Evolutionary conservation across 2,329 filamentous ascomycete genomes (phyloP), one percentile per base, ranked within the genome.

Genomic region (Epichloe gansuensis): DNA sequence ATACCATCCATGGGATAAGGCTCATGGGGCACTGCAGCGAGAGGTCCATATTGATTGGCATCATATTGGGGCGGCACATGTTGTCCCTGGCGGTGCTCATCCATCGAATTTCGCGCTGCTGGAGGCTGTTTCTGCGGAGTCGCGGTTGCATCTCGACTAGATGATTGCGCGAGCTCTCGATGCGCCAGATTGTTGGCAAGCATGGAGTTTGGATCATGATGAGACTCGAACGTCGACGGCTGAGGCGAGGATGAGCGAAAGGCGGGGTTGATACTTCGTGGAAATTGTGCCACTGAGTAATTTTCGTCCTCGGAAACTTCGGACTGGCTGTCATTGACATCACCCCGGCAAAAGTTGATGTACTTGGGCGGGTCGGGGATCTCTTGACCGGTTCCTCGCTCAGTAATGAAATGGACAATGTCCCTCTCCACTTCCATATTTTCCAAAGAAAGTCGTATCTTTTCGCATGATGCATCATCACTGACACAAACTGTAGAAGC

Each of bases 351-450:
- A 68, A 97, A 98, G 73, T 98, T 96, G 80, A 98, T 96, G 67
- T 96, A 98, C 67, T 89, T 96, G 43, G 93, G 93, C 25, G 93
- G 82, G 66, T 96, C 93, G 1, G 93, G 94, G 46, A 98, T 98
- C 66, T 98, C 94, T 67, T 97, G 91, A 5, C 93, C 90, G 3
- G 93, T 98, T 23, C 91, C 91, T 57, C 72, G 80, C 47, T 95
- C 89, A 56, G 78, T 85, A 70, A 98, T 98, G 71, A 98, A 98
- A 56, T 70, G 74, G 23, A 81, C 72, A 56, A 98, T 96, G 65
- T 98, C 94, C 66, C 91, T 95, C 66, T 96, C 90, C 2, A 98
- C 93, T 61, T 98, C 93, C 71, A 94, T 95, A 63, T 87, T 87
- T 70, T 98, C 94, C 3, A 98, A 75, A 0, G 91, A 91, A 5